phyloP scores from a whole-genome alignment of 345 rosid species.

The Litchi chinensis region DNA sequence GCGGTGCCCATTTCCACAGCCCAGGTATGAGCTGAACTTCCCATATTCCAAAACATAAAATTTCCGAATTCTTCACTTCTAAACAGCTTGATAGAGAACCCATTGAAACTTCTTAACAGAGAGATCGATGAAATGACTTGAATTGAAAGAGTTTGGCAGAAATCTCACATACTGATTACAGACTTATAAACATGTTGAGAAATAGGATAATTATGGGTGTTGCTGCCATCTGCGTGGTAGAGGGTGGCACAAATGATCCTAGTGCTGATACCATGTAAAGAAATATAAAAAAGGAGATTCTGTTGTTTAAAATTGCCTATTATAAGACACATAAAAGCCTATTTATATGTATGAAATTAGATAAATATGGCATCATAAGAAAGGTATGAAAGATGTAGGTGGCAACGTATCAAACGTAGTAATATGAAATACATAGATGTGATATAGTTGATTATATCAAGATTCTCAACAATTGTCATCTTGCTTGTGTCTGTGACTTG shows the following conservation, averaged over 20 bases:
- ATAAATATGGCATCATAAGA: neutral
- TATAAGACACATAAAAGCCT: neutral
- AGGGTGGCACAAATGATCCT: neutral
- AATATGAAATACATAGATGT: neutral
- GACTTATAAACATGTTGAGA: neutral
- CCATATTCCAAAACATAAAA: neutral
- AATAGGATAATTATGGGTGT: neutral
- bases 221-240: neutral
- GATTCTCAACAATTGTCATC: neutral
- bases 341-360: neutral
- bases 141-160: neutral
- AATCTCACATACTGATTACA: neutral
- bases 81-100: neutral
- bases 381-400: neutral
- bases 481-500: neutral
- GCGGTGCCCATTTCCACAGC: slow-evolving; percentile 70
- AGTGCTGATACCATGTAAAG: neutral
- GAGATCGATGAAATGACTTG: neutral
- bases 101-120: neutral
- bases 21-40: slow-evolving; percentile 50
- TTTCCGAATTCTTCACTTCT: neutral
- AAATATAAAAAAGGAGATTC: neutral
- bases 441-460: neutral
- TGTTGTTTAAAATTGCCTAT: neutral
- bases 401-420: neutral